Evolutionary conservation across 192 early-diverging fungal genomes (phyloP).

Genomic region (Cladochytrium replicatum): DNA sequence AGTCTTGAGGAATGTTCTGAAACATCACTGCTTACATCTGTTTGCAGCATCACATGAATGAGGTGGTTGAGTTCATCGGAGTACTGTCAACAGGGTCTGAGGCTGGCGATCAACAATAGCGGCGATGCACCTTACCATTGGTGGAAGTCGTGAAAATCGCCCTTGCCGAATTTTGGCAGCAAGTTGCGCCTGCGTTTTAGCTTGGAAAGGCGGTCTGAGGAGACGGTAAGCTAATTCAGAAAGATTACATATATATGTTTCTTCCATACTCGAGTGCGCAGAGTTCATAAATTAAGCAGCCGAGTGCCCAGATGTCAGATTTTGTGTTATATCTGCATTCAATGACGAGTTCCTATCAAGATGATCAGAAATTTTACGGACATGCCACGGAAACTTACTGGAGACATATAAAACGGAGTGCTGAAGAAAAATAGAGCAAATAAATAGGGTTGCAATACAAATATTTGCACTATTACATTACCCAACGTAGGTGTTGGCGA

Average conservation of each 20-base stretch:
- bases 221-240: too few species aligned
- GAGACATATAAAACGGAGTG: constrained; percentile 74
- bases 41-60: constrained; percentile 46
- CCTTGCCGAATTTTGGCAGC: constrained; percentile 51
- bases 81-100: constrained; percentile 8
- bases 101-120: background rate
- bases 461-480: constrained; percentile 21
- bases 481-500: constrained; percentile 70
- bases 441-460: too few species aligned
- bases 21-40: constrained; percentile 32
- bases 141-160: constrained; percentile 39
- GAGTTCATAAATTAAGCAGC: constrained; percentile 65
- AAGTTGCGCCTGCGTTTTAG: constrained; percentile 47
- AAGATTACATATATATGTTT: too few species aligned
- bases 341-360: constrained; percentile 52
- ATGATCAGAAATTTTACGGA: background rate
- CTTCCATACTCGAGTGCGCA: constrained; percentile 67
- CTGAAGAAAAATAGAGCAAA: constrained; percentile 14
- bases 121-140: background rate
- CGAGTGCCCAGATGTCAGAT: constrained; percentile 66
- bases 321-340: constrained; percentile 59
- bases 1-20: background rate
- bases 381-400: constrained; percentile 28
- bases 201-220: constrained; percentile 61
- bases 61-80: constrained; percentile 24